Evolutionary conservation across 129 eudicot genomes (phyloP).

Genomic region (Oenanthe sinensis): DNA sequence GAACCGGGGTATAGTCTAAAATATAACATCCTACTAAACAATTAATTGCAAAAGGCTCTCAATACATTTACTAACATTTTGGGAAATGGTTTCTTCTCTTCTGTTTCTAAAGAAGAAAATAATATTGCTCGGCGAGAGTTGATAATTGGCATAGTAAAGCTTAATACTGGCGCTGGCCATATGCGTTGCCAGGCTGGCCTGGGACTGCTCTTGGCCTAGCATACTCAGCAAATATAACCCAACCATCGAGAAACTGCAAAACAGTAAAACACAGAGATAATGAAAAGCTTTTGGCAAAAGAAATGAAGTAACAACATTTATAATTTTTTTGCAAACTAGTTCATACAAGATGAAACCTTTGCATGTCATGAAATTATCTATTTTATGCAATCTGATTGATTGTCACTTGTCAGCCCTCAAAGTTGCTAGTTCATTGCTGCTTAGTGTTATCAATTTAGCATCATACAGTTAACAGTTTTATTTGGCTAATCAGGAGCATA

Average conservation of each 20-base stretch:
- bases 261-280: background rate
- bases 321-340: background rate
- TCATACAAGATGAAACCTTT: background rate
- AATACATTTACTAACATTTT: background rate
- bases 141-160: background rate
- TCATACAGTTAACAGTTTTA: background rate
- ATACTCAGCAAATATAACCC: constrained; percentile 94
- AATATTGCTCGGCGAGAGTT: background rate
- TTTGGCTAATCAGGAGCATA: background rate
- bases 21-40: background rate
- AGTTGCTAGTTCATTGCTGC: background rate
- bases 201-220: constrained; percentile 61
- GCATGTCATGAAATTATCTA: background rate
- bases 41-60: background rate
- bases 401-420: background rate
- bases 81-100: background rate
- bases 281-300: background rate
- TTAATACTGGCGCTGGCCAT: background rate
- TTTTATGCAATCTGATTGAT: background rate
- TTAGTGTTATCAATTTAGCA: background rate
- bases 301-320: background rate
- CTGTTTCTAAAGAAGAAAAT: background rate
- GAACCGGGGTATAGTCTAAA: background rate
- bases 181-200: background rate
- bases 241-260: constrained; percentile 87